Evolutionary conservation across 257 asterid species (phyloP).

Genomic region (Euphrasia confusa): DNA sequence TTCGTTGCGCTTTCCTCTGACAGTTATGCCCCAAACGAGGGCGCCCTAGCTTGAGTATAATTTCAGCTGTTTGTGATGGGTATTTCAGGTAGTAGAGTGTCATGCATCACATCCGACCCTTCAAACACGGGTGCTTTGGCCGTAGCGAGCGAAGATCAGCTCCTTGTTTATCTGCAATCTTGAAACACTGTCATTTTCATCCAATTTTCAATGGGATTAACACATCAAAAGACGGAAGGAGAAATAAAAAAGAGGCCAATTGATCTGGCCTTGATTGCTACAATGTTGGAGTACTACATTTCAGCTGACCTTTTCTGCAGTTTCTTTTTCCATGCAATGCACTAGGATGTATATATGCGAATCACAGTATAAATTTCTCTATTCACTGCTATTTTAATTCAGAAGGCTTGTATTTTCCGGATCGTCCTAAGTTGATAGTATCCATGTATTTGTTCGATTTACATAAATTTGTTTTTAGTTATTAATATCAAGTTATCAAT

Average conservation of each 20-base stretch:
- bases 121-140: conserved; percentile 62
- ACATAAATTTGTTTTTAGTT: no score
- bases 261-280: neutral
- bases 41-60: no score
- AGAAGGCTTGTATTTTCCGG: no score
- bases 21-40: no score
- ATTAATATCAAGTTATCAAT: no score
- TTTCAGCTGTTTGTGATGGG: conserved; percentile 19
- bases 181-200: conserved; percentile 19
- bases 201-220: neutral
- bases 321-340: neutral
- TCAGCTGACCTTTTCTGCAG: neutral
- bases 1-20: no score
- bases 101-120: conserved; percentile 54
- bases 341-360: neutral
- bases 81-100: conserved; percentile 49
- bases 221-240: neutral
- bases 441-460: no score
- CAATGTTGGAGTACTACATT: neutral
- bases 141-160: conserved; percentile 58
- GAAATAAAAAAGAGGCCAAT: neutral
- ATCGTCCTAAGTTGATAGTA: no score
- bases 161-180: conserved; percentile 54
- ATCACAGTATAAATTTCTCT: no score
- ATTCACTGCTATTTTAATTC: no score